Evolutionary conservation across 1,139 yeast genomes (phyloP).

Genomic region (Suhomyces guaymorum): DNA sequence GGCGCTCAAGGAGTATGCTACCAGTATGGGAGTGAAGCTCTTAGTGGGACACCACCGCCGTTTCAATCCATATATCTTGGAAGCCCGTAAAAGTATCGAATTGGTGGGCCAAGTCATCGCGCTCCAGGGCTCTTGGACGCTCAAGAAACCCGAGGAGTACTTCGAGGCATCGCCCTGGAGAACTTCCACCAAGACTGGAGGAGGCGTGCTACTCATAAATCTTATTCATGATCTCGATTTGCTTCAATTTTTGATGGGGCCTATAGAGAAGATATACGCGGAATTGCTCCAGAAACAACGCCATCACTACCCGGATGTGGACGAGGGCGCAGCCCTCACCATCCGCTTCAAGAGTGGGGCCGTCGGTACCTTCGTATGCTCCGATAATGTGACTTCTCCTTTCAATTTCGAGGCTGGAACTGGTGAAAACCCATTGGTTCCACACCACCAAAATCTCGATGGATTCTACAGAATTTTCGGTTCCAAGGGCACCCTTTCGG

Average conservation of each 20-base stretch:
- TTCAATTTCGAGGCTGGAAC: constrained; percentile 44
- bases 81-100: constrained; percentile 32
- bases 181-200: constrained; percentile 33
- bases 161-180: constrained; percentile 40
- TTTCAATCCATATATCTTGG: constrained; percentile 40
- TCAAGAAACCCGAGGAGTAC: constrained; percentile 36
- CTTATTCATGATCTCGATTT: constrained; percentile 44
- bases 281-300: constrained; percentile 38
- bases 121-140: constrained; percentile 43
- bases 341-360: constrained; percentile 35
- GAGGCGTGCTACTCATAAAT: constrained; percentile 42
- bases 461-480: constrained; percentile 44
- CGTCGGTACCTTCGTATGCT: constrained; percentile 41
- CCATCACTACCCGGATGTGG: constrained; percentile 30
- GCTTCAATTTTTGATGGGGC: constrained; percentile 40
- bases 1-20: constrained; percentile 29
- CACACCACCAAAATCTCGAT: constrained; percentile 27
- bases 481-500: constrained; percentile 37
- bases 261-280: constrained; percentile 39
- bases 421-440: constrained; percentile 44
- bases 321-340: constrained; percentile 44
- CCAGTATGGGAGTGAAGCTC: constrained; percentile 25
- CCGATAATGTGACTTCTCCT: constrained; percentile 42
- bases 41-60: constrained; percentile 45
- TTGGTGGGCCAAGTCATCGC: constrained; percentile 37